Evolutionary conservation across 805 yeast species (phyloP), one percentile per base, ranked within the genome.

Genomic region (Priceomyces fermenticarens): DNA sequence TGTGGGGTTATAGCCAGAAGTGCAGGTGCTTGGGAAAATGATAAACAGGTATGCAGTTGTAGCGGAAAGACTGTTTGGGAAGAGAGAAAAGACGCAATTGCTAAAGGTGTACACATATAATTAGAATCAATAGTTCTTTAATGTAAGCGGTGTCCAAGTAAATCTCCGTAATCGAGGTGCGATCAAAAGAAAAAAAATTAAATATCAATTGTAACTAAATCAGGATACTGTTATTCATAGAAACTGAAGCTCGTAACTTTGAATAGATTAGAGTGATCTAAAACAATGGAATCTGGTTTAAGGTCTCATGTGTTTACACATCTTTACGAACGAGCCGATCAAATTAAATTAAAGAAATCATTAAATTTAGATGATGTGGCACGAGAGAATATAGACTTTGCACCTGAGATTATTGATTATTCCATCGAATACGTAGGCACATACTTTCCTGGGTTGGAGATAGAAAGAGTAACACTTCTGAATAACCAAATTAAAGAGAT

Each of bases 21-120:
- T 53, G 98, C 99, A 1, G 99, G 99, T 11, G 86, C 81, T 17
- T 93, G 98, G 97, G 96, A 91, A 58, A 93, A 93, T 63, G 87
- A 85, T 51, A 91, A 91, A 64, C 81, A 81, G 44, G 95, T 91
- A 2, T 91, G 99, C 63, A 83, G 91, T 27, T 93, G 98, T 62
- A 82, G 91, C 11, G 99, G 99, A 12, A 88, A 89, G 72, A 87
- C 96, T 0, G 80, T 91, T 17, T 91, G 99, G 98, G 89, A 93
- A 59, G 99, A 91, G 62, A 73, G 97, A 41, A 62, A 70, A 37
- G 96, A 88, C 54, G 95, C 95, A 1, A 59, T 79, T 27, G 48
- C 59, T 4, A 77, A 76, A 48, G 93, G 93, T 6, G 60, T 79
- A 14, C 64, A 57, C 17, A 46, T 52, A 6, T 57, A 43, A 43